These are phyloP conservation scores for Lycium barbarum DNA, from an alignment of 257 asterid species.

Conservation along the genomic window DNA sequence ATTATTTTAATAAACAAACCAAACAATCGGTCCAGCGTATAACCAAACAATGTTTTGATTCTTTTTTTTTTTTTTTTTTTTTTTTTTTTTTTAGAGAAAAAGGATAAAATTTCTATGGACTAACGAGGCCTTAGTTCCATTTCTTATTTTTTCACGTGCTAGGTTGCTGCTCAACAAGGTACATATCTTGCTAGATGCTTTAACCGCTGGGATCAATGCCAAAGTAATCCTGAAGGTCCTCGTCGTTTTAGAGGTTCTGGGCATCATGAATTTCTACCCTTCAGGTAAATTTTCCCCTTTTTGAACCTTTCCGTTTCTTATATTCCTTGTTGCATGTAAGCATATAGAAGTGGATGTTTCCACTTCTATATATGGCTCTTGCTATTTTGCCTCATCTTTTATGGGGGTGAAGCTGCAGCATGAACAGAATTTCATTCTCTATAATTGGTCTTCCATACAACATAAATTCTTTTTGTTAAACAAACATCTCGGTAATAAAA, in stretches of 20 bases:
- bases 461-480: background rate
- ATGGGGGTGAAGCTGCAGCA: too few species aligned
- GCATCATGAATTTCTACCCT: constrained; percentile 91
- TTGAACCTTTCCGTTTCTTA: background rate
- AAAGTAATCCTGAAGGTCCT: constrained; percentile 90
- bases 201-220: constrained; percentile 86
- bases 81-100: too few species aligned
- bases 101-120: too few species aligned
- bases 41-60: too few species aligned
- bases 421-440: background rate
- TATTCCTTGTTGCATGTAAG: constrained; percentile 12
- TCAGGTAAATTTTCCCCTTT: constrained; percentile 56
- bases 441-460: background rate
- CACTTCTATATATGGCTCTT: background rate
- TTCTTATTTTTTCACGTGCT: constrained; percentile 25
- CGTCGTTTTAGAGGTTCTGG: constrained; percentile 88
- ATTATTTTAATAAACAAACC: too few species aligned
- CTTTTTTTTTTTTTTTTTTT: too few species aligned
- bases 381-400: too few species aligned
- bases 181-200: constrained; percentile 91
- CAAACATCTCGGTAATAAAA: background rate
- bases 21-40: too few species aligned
- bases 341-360: too few species aligned
- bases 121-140: too few species aligned
- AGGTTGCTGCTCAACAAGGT: constrained; percentile 99